phyloP scores from a whole-genome alignment of 805 yeast genomes.

The Candida coquimbonensis region DNA sequence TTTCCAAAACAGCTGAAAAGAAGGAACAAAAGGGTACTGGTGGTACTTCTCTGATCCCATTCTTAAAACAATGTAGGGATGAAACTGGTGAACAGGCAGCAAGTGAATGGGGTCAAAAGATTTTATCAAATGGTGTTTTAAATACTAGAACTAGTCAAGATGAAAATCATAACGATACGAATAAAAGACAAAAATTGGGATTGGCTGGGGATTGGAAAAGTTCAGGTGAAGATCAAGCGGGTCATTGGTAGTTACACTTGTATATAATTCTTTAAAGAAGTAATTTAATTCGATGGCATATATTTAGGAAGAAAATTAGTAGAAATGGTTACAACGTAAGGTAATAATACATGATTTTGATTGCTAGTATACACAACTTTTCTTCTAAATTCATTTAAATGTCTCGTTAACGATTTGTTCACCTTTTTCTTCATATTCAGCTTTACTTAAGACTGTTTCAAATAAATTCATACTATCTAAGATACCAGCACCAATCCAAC shows the following conservation, averaged over 20 bases:
- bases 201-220: conserved; percentile 27
- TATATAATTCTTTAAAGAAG: not conserved
- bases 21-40: conserved; percentile 80
- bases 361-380: not conserved
- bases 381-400: conserved; percentile 27
- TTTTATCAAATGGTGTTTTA: conserved; percentile 46
- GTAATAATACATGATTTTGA: not conserved
- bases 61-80: conserved; percentile 90
- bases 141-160: conserved; percentile 12
- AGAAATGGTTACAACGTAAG: not conserved
- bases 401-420: conserved; percentile 36
- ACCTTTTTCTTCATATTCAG: conserved; percentile 71
- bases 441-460: conserved; percentile 68
- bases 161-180: conserved; percentile 4
- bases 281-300: not conserved
- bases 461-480: conserved; percentile 72
- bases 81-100: conserved; percentile 95
- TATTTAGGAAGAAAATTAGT: not conserved
- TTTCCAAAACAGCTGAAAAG: conserved; percentile 40
- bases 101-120: conserved; percentile 82
- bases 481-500: conserved; percentile 81
- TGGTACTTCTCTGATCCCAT: conserved; percentile 86
- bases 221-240: conserved; percentile 23
- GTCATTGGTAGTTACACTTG: conserved; percentile 25
- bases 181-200: conserved; percentile 25